These are phyloP conservation scores for Lecanicillium sp. DNA, from an alignment of 2,329 filamentous ascomycete genomes.

Conservation along the genomic window DNA sequence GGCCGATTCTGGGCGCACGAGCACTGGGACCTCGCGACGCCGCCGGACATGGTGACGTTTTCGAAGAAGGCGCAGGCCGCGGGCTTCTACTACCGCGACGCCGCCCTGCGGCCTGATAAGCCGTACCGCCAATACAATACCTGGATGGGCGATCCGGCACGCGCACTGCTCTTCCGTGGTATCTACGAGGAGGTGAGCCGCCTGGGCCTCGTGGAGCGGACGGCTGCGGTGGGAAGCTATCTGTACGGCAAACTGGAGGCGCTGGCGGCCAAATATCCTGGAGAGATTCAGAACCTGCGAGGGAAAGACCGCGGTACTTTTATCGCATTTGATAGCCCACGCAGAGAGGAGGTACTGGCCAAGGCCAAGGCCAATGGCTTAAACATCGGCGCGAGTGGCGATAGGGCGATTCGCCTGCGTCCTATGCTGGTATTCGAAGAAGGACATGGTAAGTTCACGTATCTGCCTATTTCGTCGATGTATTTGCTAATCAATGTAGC, in stretches of 20 bases:
- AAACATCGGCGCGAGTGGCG: conserved; percentile 13
- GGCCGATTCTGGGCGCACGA: conserved; percentile 96
- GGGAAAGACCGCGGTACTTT: conserved; percentile 87
- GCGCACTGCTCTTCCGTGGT: conserved; percentile 77
- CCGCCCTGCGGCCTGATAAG: conserved; percentile 77
- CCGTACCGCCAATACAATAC: conserved; percentile 96
- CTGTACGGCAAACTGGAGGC: conserved; percentile 64
- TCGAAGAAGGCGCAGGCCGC: conserved; percentile 93
- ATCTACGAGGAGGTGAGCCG: conserved; percentile 77
- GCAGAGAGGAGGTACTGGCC: conserved; percentile 70
- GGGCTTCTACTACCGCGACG: conserved; percentile 84
- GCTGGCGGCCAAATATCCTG: conserved; percentile 65
- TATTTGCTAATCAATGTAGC: conserved; percentile 6
- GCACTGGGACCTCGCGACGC: conserved; percentile 75
- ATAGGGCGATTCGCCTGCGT: conserved; percentile 12
- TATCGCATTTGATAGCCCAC: conserved; percentile 82
- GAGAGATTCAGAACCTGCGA: conserved; percentile 73
- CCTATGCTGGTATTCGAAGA: conserved; percentile 15
- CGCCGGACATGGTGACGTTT: conserved; percentile 92
- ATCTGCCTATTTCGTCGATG: not conserved
- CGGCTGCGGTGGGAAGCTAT: conserved; percentile 71
- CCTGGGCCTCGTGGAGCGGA: conserved; percentile 69
- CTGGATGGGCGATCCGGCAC: conserved; percentile 90
- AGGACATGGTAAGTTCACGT: conserved; percentile 13
- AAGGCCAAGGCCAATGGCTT: conserved; percentile 27